Percentiles rank a stretch among this genome's conserved stretches.
These are phyloP conservation scores for Chytriomyces hyalinus DNA, from an alignment of 192 early-diverging fungal species.

Conservation along the genomic window DNA sequence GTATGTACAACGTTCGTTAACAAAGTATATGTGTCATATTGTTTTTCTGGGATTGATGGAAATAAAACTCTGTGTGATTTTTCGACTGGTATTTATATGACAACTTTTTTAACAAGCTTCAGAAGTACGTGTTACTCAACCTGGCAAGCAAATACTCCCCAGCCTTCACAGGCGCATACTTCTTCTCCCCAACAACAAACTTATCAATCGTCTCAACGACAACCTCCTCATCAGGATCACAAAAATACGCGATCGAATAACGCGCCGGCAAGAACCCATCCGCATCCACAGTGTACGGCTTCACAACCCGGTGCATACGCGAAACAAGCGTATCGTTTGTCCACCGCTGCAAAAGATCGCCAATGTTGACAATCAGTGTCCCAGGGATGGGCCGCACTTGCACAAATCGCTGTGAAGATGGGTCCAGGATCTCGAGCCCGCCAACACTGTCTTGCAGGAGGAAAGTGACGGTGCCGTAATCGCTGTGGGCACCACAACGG, in stretches of 20 bases:
- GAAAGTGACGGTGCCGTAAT: conserved; percentile 57
- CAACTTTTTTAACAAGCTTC: neutral
- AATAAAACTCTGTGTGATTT: no score
- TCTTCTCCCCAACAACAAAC: conserved; percentile 8
- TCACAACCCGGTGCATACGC: conserved; percentile 60
- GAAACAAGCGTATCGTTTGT: conserved; percentile 57
- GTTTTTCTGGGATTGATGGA: no score
- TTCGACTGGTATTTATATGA: no score
- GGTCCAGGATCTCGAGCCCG: conserved; percentile 53
- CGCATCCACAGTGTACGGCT: conserved; percentile 22
- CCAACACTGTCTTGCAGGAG: conserved; percentile 54
- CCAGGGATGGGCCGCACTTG: conserved; percentile 55
- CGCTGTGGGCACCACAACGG: conserved; percentile 60
- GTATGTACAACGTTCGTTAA: conserved; percentile 32
- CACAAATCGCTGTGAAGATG: conserved; percentile 46
- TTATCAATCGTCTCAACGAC: conserved; percentile 16
- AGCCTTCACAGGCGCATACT: conserved; percentile 27
- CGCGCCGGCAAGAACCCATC: conserved; percentile 17
- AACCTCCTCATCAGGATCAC: conserved; percentile 28
- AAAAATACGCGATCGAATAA: conserved; percentile 36
- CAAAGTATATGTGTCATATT: no score
- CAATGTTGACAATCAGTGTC: conserved; percentile 61
- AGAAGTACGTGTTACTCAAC: conserved; percentile 29
- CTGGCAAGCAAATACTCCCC: conserved; percentile 23
- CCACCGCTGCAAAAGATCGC: conserved; percentile 62